Percentiles rank a stretch among this genome's conserved stretches.
Conservation (phyloP, 225 moss, liverwort and hornwort genomes). For the Bryoerythrophyllum caledonicum region DNA sequence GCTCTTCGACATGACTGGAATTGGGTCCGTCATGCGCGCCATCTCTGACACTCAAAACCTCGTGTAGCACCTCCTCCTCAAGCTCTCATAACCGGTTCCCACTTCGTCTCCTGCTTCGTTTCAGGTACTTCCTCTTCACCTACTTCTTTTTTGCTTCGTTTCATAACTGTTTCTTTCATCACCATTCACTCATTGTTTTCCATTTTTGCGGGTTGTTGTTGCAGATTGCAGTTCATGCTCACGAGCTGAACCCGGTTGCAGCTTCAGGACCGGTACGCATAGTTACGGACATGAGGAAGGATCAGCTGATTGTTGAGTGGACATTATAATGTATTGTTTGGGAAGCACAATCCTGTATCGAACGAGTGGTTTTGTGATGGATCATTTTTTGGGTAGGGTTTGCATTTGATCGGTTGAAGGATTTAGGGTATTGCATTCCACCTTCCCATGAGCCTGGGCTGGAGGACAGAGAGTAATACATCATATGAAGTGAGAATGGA, state of each 20-base stretch:
- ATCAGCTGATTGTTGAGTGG: neutral
- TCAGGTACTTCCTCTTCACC: neutral
- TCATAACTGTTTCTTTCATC: neutral
- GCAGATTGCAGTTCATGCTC: slow-evolving; percentile 6
- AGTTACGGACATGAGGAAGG: slow-evolving; percentile 7
- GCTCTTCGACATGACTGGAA: slow-evolving; percentile 69
- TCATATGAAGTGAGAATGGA: neutral
- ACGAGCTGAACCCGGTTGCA: neutral
- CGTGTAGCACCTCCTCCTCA: slow-evolving; percentile 35
- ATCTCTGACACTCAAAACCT: slow-evolving; percentile 68
- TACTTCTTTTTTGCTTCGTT: neutral
- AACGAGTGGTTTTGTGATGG: neutral
- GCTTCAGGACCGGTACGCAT: neutral
- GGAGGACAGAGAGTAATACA: too few relatives aligned
- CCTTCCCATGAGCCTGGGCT: too few relatives aligned
- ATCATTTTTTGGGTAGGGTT: neutral
- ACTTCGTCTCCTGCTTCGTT: neutral
- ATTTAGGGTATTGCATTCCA: neutral
- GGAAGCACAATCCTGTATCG: neutral
- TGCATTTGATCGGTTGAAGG: neutral
- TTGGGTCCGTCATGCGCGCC: slow-evolving; percentile 83
- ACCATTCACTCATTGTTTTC: neutral
- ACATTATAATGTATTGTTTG: neutral
- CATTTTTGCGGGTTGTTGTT: neutral
- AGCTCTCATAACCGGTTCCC: neutral